These are phyloP conservation scores for Cyberlindnera xylosilytica DNA, from an alignment of 805 yeast genomes.

Conservation along the genomic window DNA sequence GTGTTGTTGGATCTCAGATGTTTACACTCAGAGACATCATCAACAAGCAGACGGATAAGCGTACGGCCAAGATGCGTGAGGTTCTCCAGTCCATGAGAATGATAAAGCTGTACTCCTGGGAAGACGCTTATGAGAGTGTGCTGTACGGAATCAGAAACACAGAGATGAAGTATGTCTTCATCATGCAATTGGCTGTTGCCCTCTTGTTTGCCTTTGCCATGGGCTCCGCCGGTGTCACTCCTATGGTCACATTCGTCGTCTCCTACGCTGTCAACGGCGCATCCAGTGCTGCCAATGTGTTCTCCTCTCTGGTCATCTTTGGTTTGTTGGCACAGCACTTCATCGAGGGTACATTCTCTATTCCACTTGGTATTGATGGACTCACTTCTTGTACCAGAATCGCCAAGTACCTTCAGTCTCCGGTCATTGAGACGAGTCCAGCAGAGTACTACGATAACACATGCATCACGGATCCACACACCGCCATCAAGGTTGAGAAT, in stretches of 20 bases:
- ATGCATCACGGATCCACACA: conserved; percentile 8
- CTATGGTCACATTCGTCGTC: conserved; percentile 47
- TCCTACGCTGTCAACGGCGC: conserved; percentile 33
- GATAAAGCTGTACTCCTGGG: conserved; percentile 85
- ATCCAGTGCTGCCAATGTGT: conserved; percentile 56
- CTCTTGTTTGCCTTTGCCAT: conserved; percentile 49
- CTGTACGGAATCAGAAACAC: conserved; percentile 47
- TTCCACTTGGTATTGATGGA: conserved; percentile 61
- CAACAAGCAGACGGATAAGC: conserved; percentile 54
- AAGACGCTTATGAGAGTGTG: conserved; percentile 59
- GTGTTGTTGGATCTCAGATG: conserved; percentile 41
- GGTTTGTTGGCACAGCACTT: conserved; percentile 56
- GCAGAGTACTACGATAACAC: conserved; percentile 33
- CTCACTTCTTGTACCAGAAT: conserved; percentile 55
- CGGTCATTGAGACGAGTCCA: conserved; percentile 37
- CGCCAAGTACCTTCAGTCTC: conserved; percentile 46
- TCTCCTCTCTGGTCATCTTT: conserved; percentile 66
- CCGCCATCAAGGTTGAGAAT: conserved; percentile 45
- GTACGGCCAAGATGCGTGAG: conserved; percentile 58
- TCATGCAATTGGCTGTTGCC: conserved; percentile 58
- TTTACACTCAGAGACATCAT: conserved; percentile 41
- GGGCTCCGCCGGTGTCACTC: conserved; percentile 44
- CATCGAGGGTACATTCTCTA: conserved; percentile 53
- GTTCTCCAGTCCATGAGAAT: conserved; percentile 56
- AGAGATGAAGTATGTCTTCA: conserved; percentile 57